phyloP scores from a whole-genome alignment of 306 rosid species.

The Spatholobus suberectus region DNA sequence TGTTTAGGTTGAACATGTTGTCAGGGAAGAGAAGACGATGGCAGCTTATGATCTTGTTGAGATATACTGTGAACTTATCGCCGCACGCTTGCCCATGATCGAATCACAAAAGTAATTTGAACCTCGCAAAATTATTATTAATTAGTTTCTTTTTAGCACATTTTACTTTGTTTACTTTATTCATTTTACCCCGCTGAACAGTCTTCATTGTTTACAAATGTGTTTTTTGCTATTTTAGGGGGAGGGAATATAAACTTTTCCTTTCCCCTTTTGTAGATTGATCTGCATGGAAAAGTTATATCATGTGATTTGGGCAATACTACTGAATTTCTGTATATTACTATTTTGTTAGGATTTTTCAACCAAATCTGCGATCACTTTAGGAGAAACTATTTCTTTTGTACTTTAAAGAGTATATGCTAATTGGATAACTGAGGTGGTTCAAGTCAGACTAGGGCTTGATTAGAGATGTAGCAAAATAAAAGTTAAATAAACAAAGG shows the following conservation, averaged over 20 bases:
- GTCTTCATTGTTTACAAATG: neutral
- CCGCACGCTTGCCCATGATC: constrained; percentile 81
- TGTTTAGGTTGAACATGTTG: constrained; percentile 92
- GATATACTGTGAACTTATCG: constrained; percentile 92
- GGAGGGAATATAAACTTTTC: neutral
- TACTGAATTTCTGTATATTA: neutral
- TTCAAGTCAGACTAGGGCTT: constrained; percentile 13
- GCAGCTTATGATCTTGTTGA: constrained; percentile 90
- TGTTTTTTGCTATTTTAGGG: neutral
- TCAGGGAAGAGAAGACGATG: constrained; percentile 88
- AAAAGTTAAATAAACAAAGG: neutral
- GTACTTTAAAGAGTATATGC: constrained; percentile 6
- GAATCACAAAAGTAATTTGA: constrained; percentile 95
- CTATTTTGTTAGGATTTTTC: constrained; percentile 31
- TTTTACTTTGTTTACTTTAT: constrained; percentile 23
- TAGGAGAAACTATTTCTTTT: constrained; percentile 21
- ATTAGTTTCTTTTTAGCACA: neutral
- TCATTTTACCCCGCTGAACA: neutral
- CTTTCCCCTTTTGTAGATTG: neutral
- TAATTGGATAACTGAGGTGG: constrained; percentile 17
- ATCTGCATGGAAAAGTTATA: constrained; percentile 19
- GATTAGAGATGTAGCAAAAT: neutral
- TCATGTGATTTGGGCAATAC: constrained; percentile 1
- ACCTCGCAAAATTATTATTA: neutral
- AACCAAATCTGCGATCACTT: neutral